Evolutionary conservation across 768 basidiomycete species (phyloP).

Genomic region (Suillus brevipes): DNA sequence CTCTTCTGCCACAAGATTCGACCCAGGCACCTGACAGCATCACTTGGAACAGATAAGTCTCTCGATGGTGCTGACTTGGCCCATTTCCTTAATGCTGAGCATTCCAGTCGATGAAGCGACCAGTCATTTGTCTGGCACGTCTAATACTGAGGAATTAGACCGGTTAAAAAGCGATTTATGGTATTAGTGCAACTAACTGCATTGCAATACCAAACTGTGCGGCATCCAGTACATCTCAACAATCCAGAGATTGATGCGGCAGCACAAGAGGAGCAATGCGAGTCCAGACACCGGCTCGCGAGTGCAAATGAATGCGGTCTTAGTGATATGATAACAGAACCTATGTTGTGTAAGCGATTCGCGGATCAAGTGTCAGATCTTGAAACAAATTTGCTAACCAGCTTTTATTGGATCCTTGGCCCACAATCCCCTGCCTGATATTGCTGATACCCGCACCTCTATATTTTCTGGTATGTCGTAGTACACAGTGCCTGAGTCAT

Average conservation of each 20-base stretch:
- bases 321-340: constrained; percentile 55
- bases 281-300: constrained; percentile 58
- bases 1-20: constrained; percentile 69
- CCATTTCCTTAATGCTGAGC: constrained; percentile 65
- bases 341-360: constrained; percentile 36
- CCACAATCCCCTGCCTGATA: constrained; percentile 50
- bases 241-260: constrained; percentile 40
- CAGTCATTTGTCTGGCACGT: constrained; percentile 75
- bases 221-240: constrained; percentile 76
- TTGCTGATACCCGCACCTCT: constrained; percentile 37
- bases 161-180: constrained; percentile 4
- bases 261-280: constrained; percentile 72
- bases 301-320: constrained; percentile 65
- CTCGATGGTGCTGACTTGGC: constrained; percentile 47
- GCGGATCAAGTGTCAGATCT: background rate
- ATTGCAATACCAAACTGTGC: constrained; percentile 73
- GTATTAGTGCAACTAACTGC: constrained; percentile 44
- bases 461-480: constrained; percentile 40
- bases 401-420: constrained; percentile 34
- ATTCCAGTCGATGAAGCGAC: constrained; percentile 77
- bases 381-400: constrained; percentile 33
- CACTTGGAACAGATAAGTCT: constrained; percentile 58
- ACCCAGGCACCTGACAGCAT: constrained; percentile 78
- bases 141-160: constrained; percentile 33
- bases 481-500: constrained; percentile 22